phyloP scores from a whole-genome alignment of 202 grass and related monocot species.

The Carex sylvatica region DNA sequence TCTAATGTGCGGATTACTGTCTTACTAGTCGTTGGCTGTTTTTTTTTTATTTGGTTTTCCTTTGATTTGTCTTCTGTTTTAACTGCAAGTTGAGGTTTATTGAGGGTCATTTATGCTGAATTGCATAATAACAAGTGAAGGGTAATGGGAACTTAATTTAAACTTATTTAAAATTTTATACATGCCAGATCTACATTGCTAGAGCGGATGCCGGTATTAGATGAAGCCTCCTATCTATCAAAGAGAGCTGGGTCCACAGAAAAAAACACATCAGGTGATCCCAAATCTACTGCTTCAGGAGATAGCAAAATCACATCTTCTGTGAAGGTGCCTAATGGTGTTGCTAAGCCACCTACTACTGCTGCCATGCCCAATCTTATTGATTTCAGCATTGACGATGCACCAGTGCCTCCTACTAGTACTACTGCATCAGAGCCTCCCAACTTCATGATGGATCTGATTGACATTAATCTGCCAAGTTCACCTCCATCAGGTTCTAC shows the following conservation, averaged over 20 bases:
- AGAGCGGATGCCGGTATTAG: slow-evolving; percentile 96
- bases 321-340: slow-evolving; percentile 84
- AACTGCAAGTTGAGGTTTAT: slow-evolving; percentile 12
- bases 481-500: slow-evolving; percentile 63
- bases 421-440: slow-evolving; percentile 41
- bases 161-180: slow-evolving; percentile 13
- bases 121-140: neutral
- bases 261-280: slow-evolving; percentile 41
- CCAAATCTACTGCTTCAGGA: slow-evolving; percentile 46
- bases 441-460: slow-evolving; percentile 80
- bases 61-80: slow-evolving; percentile 27
- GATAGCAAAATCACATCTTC: slow-evolving; percentile 27
- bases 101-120: neutral
- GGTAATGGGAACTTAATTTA: neutral
- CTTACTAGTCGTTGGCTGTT: neutral
- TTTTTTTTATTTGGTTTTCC: slow-evolving; percentile 14
- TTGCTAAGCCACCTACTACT: slow-evolving; percentile 59
- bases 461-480: slow-evolving; percentile 64
- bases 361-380: slow-evolving; percentile 77
- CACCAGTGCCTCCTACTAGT: slow-evolving; percentile 41
- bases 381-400: slow-evolving; percentile 84
- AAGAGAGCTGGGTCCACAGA: slow-evolving; percentile 71
- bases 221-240: slow-evolving; percentile 69
- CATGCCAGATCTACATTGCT: slow-evolving; percentile 86
- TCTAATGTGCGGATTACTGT: neutral